phyloP scores from a whole-genome alignment of 2,329 filamentous ascomycete species.

The Fusarium transvaalense region DNA sequence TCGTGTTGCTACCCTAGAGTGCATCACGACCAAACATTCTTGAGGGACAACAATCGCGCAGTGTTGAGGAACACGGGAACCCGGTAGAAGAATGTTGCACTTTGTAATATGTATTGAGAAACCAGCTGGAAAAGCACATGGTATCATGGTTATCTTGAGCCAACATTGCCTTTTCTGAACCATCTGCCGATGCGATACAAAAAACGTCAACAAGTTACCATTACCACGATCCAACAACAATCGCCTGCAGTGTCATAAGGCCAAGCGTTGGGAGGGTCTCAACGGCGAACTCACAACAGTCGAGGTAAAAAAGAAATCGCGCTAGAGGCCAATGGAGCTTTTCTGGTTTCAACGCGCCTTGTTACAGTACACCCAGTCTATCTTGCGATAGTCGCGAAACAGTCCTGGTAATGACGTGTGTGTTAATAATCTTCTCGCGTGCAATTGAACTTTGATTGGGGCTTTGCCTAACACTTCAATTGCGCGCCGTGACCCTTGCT shows the following conservation, averaged over 20 bases:
- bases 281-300: no score
- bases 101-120: accelerated
- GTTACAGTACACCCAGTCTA: no score
- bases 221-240: no score
- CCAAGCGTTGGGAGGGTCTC: no score
- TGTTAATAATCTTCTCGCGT: background rate
- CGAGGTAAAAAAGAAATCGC: no score
- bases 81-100: accelerated
- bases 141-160: accelerated
- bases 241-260: no score
- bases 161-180: no score
- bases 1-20: background rate
- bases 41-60: background rate
- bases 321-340: no score
- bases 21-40: background rate
- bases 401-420: background rate
- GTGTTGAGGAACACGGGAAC: accelerated
- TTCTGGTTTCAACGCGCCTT: no score
- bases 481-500: background rate
- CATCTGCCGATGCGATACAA: background rate
- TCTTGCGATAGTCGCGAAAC: background rate
- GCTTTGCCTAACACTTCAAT: background rate
- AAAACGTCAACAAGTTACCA: no score
- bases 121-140: accelerated
- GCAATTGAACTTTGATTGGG: background rate